A percentile compares a stretch with the other conserved stretches of the same genome.
phyloP scores from a whole-genome alignment of 2,329 filamentous ascomycete species.

The Scytalidium lignicola region DNA sequence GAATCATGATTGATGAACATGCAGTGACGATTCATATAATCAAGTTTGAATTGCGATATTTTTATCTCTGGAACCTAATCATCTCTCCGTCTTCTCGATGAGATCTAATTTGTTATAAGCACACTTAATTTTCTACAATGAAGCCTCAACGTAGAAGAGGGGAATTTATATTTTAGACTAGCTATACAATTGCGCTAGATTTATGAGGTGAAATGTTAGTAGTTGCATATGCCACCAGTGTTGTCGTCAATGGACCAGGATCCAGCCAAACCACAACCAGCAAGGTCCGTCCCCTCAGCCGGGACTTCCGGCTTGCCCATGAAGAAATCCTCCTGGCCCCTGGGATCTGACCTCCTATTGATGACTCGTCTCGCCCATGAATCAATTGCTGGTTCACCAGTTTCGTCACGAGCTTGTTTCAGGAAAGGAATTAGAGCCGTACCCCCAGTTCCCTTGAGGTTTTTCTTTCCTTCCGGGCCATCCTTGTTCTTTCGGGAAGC shows the following conservation, averaged over 20 bases:
- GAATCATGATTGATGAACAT: too few relatives aligned
- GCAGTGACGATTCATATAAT: too few relatives aligned
- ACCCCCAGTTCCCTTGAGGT: constrained; percentile 84
- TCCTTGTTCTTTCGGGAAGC: constrained; percentile 40
- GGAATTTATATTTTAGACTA: neutral
- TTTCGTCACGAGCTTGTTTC: constrained; percentile 95
- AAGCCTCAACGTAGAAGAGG: too few relatives aligned
- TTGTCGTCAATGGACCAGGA: constrained; percentile 86
- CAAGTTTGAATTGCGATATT: too few relatives aligned
- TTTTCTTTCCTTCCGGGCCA: constrained; percentile 37
- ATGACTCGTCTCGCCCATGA: constrained; percentile 45
- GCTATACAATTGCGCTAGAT: neutral
- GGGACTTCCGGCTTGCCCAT: constrained; percentile 39
- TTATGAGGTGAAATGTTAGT: constrained; percentile 12
- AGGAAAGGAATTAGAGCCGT: constrained; percentile 93
- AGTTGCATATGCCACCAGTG: constrained; percentile 49
- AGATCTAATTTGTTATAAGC: too few relatives aligned
- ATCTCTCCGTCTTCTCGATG: too few relatives aligned
- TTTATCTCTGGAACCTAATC: too few relatives aligned
- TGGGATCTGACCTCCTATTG: constrained; percentile 20
- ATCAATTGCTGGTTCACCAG: constrained; percentile 80
- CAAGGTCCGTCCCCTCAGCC: constrained; percentile 33
- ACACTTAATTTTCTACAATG: too few relatives aligned
- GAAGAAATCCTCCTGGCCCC: constrained; percentile 53
- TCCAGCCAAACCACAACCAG: constrained; percentile 64